Conservation (phyloP, 2,329 filamentous ascomycete species). For the Colletotrichum tamarilloi region DNA sequence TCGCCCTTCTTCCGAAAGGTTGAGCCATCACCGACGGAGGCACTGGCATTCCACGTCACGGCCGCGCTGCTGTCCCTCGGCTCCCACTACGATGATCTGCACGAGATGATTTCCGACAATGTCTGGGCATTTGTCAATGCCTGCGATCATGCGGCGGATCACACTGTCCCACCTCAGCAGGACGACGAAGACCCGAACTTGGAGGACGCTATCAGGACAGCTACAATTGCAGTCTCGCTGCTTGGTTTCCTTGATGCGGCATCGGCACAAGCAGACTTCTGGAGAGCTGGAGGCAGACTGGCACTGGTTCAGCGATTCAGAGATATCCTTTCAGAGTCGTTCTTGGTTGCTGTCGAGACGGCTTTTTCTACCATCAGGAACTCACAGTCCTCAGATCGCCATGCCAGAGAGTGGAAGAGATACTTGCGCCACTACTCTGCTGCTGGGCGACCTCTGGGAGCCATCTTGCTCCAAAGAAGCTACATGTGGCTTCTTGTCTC, state of each 20-base stretch:
- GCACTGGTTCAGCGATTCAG: slow-evolving; percentile 78
- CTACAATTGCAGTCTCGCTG: slow-evolving; percentile 85
- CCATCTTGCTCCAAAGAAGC: slow-evolving; percentile 89
- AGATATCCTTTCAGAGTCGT: slow-evolving; percentile 82
- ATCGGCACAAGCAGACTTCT: slow-evolving; percentile 82
- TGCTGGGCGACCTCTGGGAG: slow-evolving; percentile 83
- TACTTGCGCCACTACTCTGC: slow-evolving; percentile 86
- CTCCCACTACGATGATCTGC: slow-evolving; percentile 75
- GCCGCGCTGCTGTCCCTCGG: slow-evolving; percentile 86
- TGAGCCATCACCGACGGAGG: slow-evolving; percentile 89
- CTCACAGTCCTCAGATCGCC: slow-evolving; percentile 71
- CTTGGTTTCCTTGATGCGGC: slow-evolving; percentile 90
- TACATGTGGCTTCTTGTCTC: slow-evolving; percentile 88
- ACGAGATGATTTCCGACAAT: slow-evolving; percentile 72
- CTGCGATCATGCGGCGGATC: slow-evolving; percentile 72
- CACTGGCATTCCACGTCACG: slow-evolving; percentile 81
- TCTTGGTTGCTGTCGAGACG: slow-evolving; percentile 87
- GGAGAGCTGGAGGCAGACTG: slow-evolving; percentile 79
- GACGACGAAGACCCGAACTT: slow-evolving; percentile 68
- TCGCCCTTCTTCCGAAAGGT: slow-evolving; percentile 87
- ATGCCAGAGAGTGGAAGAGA: slow-evolving; percentile 87
- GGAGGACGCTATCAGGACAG: slow-evolving; percentile 75
- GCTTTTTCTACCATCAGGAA: slow-evolving; percentile 92
- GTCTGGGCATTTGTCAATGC: slow-evolving; percentile 79
- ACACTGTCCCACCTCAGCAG: slow-evolving; percentile 62